Conservation (phyloP, 2,329 filamentous ascomycete species). For the Alternaria novae-zelandiae region DNA sequence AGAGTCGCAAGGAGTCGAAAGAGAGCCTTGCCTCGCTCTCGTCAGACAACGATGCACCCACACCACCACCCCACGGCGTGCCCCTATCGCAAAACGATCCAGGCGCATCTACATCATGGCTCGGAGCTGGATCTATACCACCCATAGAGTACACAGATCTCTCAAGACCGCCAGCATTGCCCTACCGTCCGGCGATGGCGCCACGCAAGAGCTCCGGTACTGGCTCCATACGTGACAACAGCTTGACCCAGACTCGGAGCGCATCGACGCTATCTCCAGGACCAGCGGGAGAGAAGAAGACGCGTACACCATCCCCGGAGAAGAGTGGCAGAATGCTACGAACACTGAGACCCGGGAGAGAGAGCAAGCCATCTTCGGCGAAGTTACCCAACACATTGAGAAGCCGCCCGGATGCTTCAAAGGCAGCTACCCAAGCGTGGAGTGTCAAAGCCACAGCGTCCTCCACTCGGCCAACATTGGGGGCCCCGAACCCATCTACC, state of each 20-base stretch:
- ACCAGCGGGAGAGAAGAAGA: conserved; percentile 51
- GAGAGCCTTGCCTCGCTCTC: conserved; percentile 36
- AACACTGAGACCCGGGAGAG: conserved; percentile 57
- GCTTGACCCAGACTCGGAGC: conserved; percentile 28
- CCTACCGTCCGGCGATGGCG: conserved; percentile 61
- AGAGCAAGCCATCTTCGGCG: conserved; percentile 54
- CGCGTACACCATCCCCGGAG: conserved; percentile 67
- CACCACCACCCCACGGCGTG: conserved; percentile 29
- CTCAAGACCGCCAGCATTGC: conserved; percentile 69
- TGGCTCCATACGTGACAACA: conserved; percentile 30
- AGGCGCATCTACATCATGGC: conserved; percentile 57
- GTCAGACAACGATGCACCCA: conserved; percentile 29
- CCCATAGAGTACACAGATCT: conserved; percentile 80
- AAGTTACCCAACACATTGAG: conserved; percentile 54
- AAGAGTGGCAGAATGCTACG: conserved; percentile 65
- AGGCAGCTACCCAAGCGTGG: conserved; percentile 70
- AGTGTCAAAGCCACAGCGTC: conserved; percentile 38
- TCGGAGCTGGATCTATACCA: conserved; percentile 82
- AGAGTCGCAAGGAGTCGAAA: conserved; percentile 64
- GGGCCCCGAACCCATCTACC: conserved; percentile 21
- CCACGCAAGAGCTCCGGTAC: conserved; percentile 55
- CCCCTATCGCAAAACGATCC: conserved; percentile 16
- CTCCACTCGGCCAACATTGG: conserved; percentile 23
- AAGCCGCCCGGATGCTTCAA: conserved; percentile 62
- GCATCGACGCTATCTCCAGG: conserved; percentile 43